Evolutionary conservation across 768 basidiomycete genomes (phyloP), one percentile per base, ranked within the genome.

Genomic region (Phaeotremella skinneri): DNA sequence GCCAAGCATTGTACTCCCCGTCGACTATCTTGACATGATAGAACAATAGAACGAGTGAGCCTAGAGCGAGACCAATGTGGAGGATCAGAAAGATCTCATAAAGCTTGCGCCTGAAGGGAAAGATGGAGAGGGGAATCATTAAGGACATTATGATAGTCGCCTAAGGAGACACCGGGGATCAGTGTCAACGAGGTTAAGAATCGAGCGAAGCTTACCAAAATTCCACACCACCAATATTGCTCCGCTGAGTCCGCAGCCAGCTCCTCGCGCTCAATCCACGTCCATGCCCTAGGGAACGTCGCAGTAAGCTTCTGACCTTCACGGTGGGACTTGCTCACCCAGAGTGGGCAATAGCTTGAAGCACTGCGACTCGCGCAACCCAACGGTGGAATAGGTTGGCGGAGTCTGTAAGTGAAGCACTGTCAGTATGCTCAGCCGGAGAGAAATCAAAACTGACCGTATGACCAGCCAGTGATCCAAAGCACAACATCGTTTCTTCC

Each of bases 381-480:
- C 56, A 63, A 45, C 65, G 58, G 52, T 69, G 68, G n/a, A 69
- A 58, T 17, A 66, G 9, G 39, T 66, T 65, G 4, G 60, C 21
- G 0, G 64, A 41, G 29, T 61, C 65, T 66, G 20, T 11, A 14
- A 31, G 23, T 42, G 13, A 29, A 29, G 11, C 21, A 9, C 37
- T 39, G 37, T n/a, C 11, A 9, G 9, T 39, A 9, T 39, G 37
- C 16, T 55, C 34, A 41, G 6, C 34, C 27, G 25, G 4, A 51
- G 17, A 27, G 16, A 27, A 4, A 2, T 43, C 25, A 26, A 23
- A 13, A 49, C 61, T 56, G 23, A 62, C 60, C 32, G 34, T 53
- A 69, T n/a, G 67, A 66, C 67, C 64, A 69, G 4, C 67, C 67
- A 7, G 61, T 63, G 20, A 69, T 3, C 61, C 61, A 69, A n/a